Conservation (phyloP, 1,139 yeast genomes). For the Diutina scorzettiae region DNA sequence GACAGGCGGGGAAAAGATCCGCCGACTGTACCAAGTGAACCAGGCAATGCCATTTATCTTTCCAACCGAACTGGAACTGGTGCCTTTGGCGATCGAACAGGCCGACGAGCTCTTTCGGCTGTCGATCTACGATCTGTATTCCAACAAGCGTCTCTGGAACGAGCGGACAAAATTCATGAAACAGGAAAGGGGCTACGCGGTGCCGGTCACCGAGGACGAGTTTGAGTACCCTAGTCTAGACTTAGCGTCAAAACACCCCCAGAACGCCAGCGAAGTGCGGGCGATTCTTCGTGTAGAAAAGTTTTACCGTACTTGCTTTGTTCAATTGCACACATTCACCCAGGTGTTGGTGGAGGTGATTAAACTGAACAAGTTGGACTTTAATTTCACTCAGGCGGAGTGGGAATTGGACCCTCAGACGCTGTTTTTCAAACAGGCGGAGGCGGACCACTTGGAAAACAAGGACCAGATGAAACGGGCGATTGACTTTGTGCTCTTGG, state of each 20-base stretch:
- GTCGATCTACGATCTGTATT: conserved; percentile 54
- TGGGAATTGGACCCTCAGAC: conserved; percentile 27
- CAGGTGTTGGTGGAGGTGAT: conserved; percentile 54
- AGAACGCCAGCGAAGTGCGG: conserved; percentile 14
- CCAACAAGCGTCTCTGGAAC: conserved; percentile 56
- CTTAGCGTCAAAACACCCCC: neutral
- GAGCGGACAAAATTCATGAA: conserved; percentile 60
- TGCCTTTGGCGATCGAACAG: conserved; percentile 71
- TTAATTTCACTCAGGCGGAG: conserved; percentile 26
- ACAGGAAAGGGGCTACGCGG: conserved; percentile 60
- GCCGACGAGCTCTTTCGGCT: conserved; percentile 51
- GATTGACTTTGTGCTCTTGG: conserved; percentile 17
- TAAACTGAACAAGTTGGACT: conserved; percentile 32
- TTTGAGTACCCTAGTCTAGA: conserved; percentile 12
- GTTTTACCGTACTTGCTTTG: conserved; percentile 42
- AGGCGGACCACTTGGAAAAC: conserved; percentile 7
- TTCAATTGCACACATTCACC: conserved; percentile 48
- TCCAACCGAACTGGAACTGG: conserved; percentile 30
- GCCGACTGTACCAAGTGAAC: conserved; percentile 69
- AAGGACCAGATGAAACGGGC: conserved; percentile 6
- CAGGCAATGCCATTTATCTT: conserved; percentile 71
- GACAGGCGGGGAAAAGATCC: conserved; percentile 51
- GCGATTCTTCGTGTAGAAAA: conserved; percentile 47
- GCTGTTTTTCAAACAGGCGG: conserved; percentile 14
- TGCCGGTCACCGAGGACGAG: conserved; percentile 9